Evolutionary conservation across 495 filamentous ascomycete genomes (phyloP), one percentile per base, ranked within the genome.

Genomic region (Echria macrotheca): DNA sequence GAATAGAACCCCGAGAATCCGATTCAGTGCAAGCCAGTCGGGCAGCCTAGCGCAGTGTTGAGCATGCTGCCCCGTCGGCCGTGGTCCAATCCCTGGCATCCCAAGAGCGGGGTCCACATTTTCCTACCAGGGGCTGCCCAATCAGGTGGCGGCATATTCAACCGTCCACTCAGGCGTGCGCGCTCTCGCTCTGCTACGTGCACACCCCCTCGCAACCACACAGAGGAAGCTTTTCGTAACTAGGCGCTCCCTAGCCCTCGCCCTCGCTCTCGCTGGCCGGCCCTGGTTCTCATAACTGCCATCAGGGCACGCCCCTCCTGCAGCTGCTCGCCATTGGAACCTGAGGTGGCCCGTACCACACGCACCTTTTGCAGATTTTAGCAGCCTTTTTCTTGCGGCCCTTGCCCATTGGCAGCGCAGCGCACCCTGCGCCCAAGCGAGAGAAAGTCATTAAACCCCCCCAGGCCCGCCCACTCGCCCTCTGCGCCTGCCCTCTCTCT

Each of bases 361-460:
- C n/a, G n/a, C n/a, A n/a, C n/a, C n/a, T n/a, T n/a, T n/a, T 54
- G 51, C 51, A 42, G 44, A 54, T 44, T 48, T 55, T 46, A 33
- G 45, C 47, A 55, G 37, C 43, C 42, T 46, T 55, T 54, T 43
- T 44, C 49, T 45, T 38, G 46, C 44, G n/a, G n/a, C 28, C 18
- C 25, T 35, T 47, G 39, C 43, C 43, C 42, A 48, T 47, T 40
- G 50, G 40, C 45, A 33, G 40, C 39, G n/a, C 39, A 45, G 33
- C 22, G 57, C 49, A 50, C 54, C 44, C 46, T 21, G 51, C 41
- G 49, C 50, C 49, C 45, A 44, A 53, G 47, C 35, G 52, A 59
- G 35, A 36, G 50, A 66, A n/a, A 61, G 56, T 63, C 61, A 66
- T 66, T 66, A 66, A 68, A 66, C 61, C 59, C 62, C n/a, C 63